Evolutionary conservation across 805 yeast genomes (phyloP).

Genomic region (Candida quercuum): DNA sequence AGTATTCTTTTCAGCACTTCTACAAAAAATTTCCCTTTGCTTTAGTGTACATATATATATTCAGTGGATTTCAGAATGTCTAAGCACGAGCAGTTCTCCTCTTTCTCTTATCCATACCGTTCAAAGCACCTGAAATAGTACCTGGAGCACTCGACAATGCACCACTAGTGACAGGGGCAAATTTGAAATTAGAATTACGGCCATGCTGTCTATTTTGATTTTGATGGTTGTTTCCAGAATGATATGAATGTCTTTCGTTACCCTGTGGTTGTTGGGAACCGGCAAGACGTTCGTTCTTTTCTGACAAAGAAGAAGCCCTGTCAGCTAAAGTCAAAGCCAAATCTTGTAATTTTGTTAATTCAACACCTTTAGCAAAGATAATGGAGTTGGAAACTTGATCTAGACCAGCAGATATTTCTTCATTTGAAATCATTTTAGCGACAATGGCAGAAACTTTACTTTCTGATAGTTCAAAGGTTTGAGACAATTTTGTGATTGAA

Average conservation of each 20-base stretch:
- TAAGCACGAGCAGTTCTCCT: slow-evolving; percentile 21
- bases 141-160: slow-evolving; percentile 29
- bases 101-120: slow-evolving; percentile 30
- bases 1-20: neutral
- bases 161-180: slow-evolving; percentile 29
- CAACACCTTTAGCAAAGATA: slow-evolving; percentile 70
- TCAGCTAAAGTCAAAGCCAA: slow-evolving; percentile 82
- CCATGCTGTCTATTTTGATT: slow-evolving; percentile 23
- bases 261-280: slow-evolving; percentile 47
- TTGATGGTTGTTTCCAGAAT: slow-evolving; percentile 14
- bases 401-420: slow-evolving; percentile 71
- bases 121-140: slow-evolving; percentile 31
- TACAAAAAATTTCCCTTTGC: too few species aligned
- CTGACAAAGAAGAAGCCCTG: slow-evolving; percentile 69
- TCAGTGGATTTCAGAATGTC: neutral
- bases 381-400: slow-evolving; percentile 61
- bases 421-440: slow-evolving; percentile 68
- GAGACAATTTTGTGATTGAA: slow-evolving; percentile 59
- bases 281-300: slow-evolving; percentile 79
- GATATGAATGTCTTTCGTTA: slow-evolving; percentile 15
- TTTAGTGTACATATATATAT: slow-evolving; percentile 1
- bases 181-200: slow-evolving; percentile 24
- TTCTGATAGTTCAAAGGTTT: slow-evolving; percentile 58
- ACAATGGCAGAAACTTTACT: slow-evolving; percentile 57
- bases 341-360: slow-evolving; percentile 80